A percentile compares a stretch with the other conserved stretches of the same genome.
These are phyloP conservation scores for Golubevia pallescens DNA, from an alignment of 1,284 basidiomycete genomes.

Conservation along the genomic window DNA sequence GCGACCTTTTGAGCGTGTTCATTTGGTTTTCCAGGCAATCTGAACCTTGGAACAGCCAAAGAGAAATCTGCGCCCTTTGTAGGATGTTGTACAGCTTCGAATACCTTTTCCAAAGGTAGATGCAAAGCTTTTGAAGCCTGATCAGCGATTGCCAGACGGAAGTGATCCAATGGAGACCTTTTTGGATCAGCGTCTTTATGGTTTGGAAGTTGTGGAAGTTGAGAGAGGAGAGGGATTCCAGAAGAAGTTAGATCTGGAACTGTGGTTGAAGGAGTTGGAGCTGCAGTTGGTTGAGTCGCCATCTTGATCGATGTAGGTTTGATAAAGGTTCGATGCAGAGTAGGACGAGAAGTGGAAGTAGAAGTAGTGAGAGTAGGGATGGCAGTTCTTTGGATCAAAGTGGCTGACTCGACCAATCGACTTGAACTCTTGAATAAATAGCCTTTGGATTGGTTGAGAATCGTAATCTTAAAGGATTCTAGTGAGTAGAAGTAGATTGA, in stretches of 20 bases:
- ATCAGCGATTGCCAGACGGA: constrained; percentile 82
- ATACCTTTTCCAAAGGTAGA: constrained; percentile 70
- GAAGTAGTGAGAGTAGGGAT: too few species aligned
- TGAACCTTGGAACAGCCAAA: constrained; percentile 87
- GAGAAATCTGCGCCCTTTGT: constrained; percentile 93
- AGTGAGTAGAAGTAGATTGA: too few species aligned
- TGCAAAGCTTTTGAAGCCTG: constrained; percentile 76
- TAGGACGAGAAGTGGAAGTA: too few species aligned
- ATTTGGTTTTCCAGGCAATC: constrained; percentile 81
- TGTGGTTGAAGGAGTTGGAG: too few species aligned
- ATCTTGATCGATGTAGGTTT: too few species aligned
- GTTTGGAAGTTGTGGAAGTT: constrained; percentile 52
- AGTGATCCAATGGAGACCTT: constrained; percentile 78
- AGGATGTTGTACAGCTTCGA: constrained; percentile 82
- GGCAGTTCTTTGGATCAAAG: too few species aligned
- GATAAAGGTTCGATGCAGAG: too few species aligned
- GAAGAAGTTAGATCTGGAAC: constrained; percentile 48
- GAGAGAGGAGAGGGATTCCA: constrained; percentile 66
- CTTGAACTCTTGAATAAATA: too few species aligned
- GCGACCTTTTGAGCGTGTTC: constrained; percentile 78
- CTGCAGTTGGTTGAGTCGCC: too few species aligned
- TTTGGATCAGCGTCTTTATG: constrained; percentile 71
- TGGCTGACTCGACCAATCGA: too few species aligned
- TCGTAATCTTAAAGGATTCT: too few species aligned
- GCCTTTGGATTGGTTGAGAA: too few species aligned